These are phyloP conservation scores for Schoenoplectus triqueter DNA, from an alignment of 202 grass and related monocot genomes.

Conservation along the genomic window DNA sequence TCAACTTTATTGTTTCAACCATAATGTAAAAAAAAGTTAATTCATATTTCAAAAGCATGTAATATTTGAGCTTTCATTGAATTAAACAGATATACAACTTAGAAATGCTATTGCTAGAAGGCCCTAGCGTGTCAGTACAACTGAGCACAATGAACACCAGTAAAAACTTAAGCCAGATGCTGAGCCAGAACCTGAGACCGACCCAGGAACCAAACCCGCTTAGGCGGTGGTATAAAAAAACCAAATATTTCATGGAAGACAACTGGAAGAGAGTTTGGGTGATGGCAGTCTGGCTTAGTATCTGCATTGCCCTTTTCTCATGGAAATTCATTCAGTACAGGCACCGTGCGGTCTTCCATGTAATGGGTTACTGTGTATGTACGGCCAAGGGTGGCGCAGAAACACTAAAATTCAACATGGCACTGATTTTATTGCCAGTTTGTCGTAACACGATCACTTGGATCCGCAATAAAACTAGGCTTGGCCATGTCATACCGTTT, in stretches of 20 bases:
- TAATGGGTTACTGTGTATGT: conserved; percentile 98
- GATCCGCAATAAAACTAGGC: conserved; percentile 61
- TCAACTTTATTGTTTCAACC: conserved; percentile 18
- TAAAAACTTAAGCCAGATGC: conserved; percentile 88
- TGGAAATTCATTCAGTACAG: conserved; percentile 87
- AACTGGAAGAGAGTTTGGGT: conserved; percentile 86
- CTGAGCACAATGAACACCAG: conserved; percentile 66
- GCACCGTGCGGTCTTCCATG: conserved; percentile 49
- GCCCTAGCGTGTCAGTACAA: conserved; percentile 58
- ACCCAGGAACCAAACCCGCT: conserved; percentile 81
- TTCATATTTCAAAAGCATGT: background rate
- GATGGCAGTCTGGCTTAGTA: conserved; percentile 59
- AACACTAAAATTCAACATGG: conserved; percentile 99
- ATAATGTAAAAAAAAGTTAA: background rate
- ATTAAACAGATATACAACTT: conserved; percentile 65
- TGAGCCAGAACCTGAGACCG: conserved; percentile 74
- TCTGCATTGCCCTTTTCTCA: conserved; percentile 57
- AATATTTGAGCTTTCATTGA: background rate
- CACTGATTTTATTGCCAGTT: conserved; percentile 78
- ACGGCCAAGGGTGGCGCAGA: conserved; percentile 84
- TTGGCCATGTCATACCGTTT: conserved; percentile 49
- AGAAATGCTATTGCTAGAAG: conserved; percentile 72
- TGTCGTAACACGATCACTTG: conserved; percentile 94
- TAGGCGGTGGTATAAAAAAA: conserved; percentile 48
- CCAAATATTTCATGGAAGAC: conserved; percentile 69